Evolutionary conservation across 768 basidiomycete species (phyloP).

Genomic region (Melanogaster broomeanus): DNA sequence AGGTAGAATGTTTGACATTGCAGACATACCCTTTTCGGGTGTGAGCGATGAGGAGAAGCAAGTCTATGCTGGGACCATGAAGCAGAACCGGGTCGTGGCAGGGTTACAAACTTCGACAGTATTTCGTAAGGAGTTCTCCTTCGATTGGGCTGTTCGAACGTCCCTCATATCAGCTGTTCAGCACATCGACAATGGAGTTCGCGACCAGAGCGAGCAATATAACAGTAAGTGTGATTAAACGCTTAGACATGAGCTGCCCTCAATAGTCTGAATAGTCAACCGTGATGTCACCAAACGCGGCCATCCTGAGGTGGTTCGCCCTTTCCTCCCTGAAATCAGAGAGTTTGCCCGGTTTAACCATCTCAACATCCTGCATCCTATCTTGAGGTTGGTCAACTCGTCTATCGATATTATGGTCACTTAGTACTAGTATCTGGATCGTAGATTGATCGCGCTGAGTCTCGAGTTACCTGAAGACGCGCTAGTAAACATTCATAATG

Average conservation of each 20-base stretch:
- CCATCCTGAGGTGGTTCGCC: constrained; percentile 52
- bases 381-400: constrained; percentile 38
- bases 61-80: constrained; percentile 40
- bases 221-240: constrained; percentile 44
- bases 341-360: constrained; percentile 54
- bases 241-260: neutral
- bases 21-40: constrained; percentile 44
- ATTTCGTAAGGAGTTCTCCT: constrained; percentile 39
- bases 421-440: neutral
- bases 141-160: too few relatives aligned
- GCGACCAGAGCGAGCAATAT: constrained; percentile 65
- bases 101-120: constrained; percentile 53
- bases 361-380: constrained; percentile 48
- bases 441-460: constrained; percentile 50
- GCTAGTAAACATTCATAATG: constrained; percentile 49
- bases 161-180: constrained; percentile 23
- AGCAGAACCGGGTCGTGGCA: constrained; percentile 48
- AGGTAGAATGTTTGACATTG: constrained; percentile 49
- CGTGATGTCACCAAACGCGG: constrained; percentile 45
- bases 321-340: constrained; percentile 54
- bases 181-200: constrained; percentile 64
- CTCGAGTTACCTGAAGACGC: constrained; percentile 57
- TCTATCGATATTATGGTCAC: neutral
- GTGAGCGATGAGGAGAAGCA: constrained; percentile 46
- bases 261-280: constrained; percentile 42